Conservation (phyloP, 768 basidiomycete genomes). For the Leccinum variicolor region DNA sequence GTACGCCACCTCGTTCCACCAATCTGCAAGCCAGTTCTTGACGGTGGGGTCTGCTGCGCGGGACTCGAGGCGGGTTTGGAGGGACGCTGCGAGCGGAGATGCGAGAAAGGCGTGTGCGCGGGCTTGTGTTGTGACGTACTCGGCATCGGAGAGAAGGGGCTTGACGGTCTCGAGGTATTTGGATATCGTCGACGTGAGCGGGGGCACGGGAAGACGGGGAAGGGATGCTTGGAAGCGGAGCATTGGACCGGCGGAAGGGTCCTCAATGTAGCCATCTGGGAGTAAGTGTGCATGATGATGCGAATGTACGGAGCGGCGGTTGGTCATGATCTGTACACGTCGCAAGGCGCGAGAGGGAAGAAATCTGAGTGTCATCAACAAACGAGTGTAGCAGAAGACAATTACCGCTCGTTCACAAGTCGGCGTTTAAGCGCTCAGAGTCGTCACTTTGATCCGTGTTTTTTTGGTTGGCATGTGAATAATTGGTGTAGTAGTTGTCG, state of each 20-base stretch:
- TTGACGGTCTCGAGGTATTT: slow-evolving; percentile 88
- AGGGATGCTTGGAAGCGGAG: slow-evolving; percentile 53
- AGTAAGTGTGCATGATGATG: slow-evolving; percentile 16
- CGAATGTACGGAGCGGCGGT: background rate
- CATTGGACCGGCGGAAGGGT: slow-evolving; percentile 62
- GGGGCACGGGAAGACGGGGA: slow-evolving; percentile 82
- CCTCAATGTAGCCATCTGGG: slow-evolving; percentile 48
- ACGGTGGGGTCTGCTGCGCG: slow-evolving; percentile 59
- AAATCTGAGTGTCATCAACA: background rate
- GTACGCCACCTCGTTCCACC: slow-evolving; percentile 97
- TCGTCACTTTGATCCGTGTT: background rate
- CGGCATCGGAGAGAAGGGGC: slow-evolving; percentile 68
- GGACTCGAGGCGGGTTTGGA: slow-evolving; percentile 76
- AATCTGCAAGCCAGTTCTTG: slow-evolving; percentile 89
- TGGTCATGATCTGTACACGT: background rate
- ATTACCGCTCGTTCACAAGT: background rate
- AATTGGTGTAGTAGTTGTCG: too few species aligned
- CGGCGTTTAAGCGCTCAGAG: background rate
- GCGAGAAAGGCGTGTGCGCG: slow-evolving; percentile 65
- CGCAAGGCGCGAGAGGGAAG: background rate
- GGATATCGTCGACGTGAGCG: slow-evolving; percentile 73
- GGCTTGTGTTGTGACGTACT: slow-evolving; percentile 55
- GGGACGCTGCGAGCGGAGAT: slow-evolving; percentile 62
- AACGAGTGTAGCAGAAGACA: background rate
- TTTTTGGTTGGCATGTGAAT: background rate